Conservation (phyloP, 192 early-diverging fungal genomes). For the Linnemannia schmuckeri region DNA sequence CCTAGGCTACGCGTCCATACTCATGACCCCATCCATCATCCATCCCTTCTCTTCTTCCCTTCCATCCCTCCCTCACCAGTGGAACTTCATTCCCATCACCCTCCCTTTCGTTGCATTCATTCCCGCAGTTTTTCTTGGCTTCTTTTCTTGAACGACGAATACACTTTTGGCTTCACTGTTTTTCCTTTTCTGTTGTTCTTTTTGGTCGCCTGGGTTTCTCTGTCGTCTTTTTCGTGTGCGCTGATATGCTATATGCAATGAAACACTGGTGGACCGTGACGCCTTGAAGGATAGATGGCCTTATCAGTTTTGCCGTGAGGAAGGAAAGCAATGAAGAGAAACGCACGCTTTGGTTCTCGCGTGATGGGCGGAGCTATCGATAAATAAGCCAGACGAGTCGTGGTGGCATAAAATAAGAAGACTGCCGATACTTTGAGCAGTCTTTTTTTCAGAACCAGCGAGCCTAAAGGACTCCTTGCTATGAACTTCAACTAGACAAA, state of each 20-base stretch:
- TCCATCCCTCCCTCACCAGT: neutral
- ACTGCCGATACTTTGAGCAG: too few species aligned
- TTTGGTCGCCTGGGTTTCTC: neutral
- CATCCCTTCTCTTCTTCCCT: neutral
- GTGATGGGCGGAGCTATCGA: too few species aligned
- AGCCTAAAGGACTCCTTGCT: too few species aligned
- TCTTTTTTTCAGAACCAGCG: too few species aligned
- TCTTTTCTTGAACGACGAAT: neutral
- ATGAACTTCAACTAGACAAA: too few species aligned
- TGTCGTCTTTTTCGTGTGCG: neutral
- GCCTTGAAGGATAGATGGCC: too few species aligned
- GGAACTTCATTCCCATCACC: neutral
- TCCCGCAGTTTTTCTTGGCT: neutral
- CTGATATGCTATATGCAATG: neutral
- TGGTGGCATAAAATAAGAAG: too few species aligned
- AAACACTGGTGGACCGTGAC: too few species aligned
- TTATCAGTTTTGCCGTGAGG: too few species aligned
- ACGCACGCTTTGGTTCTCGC: too few species aligned
- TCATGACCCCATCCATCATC: neutral
- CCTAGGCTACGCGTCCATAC: neutral
- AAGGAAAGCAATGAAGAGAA: too few species aligned
- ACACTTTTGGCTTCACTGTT: neutral
- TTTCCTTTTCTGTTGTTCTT: neutral
- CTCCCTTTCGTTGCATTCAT: neutral
- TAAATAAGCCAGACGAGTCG: too few species aligned